Evolutionary conservation across 2,329 filamentous ascomycete species (phyloP).

Genomic region (Aspergillus pseudoterreus): DNA sequence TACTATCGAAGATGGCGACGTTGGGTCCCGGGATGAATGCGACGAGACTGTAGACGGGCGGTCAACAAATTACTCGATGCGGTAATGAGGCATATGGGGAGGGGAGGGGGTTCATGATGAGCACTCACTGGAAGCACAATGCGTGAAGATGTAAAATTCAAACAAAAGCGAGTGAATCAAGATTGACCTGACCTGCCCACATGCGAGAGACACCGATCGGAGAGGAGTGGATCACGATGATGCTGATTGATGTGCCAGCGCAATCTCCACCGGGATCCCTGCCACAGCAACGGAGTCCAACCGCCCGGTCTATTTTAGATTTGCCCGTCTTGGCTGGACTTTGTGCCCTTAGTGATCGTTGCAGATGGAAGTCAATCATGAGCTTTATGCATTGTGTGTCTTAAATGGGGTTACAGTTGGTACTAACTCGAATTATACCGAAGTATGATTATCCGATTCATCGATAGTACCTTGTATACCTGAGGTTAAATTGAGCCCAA

Average conservation of each 20-base stretch:
- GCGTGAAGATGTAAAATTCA: background rate
- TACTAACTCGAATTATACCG: background rate
- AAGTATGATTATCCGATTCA: background rate
- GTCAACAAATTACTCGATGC: constrained; percentile 35
- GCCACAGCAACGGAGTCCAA: constrained; percentile 31
- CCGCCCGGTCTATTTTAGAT: constrained; percentile 3
- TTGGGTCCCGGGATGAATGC: too few species aligned
- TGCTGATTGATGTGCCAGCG: constrained; percentile 14
- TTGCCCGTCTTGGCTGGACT: too few species aligned
- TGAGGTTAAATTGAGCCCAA: background rate
- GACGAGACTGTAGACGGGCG: constrained; percentile 5
- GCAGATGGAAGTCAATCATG: too few species aligned
- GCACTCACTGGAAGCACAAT: background rate
- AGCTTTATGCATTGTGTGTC: too few species aligned
- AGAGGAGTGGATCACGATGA: constrained; percentile 1
- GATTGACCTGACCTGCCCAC: too few species aligned
- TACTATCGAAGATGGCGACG: too few species aligned
- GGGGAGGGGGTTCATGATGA: background rate
- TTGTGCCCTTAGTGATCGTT: too few species aligned
- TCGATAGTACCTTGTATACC: too few species aligned
- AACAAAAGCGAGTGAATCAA: background rate
- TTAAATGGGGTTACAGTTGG: too few species aligned
- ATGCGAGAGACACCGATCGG: background rate
- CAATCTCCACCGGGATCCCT: constrained; percentile 29
- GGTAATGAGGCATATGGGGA: constrained; percentile 15